Evolutionary conservation across 1,284 basidiomycete species (phyloP), one percentile per base, ranked within the genome.

Genomic region (Tilletia horrida): DNA sequence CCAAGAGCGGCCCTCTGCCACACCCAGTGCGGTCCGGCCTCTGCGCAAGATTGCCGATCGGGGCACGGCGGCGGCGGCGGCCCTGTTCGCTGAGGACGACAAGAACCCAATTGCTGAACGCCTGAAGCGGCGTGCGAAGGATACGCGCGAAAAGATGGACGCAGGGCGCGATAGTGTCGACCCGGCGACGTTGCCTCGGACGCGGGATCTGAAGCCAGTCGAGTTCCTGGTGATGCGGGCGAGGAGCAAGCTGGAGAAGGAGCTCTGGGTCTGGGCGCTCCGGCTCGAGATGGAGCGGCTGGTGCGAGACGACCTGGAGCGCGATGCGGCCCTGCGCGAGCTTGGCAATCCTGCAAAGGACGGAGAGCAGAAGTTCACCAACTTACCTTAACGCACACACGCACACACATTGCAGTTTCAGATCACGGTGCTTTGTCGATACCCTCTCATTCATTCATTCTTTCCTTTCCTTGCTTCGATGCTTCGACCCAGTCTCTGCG

Each of bases 241-340:
- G 61, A 84, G 91, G 78, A 91, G 88, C 80, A 88, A 87, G 78
- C 83, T 92, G 55, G 92, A 93, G 81, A 84, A 91, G 31, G 91
- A 93, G 80, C 85, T 89, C 27, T 93, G 91, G 92, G 91, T 91
- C 76, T 92, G 90, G 87, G 90, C 90, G 18, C 82, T 93, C 73
- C 90, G 89, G 72, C 86, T 85, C 65, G 91, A 92, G 83, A 91
- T 93, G 67, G 91, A 93, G 82, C 89, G 87, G 81, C 81, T 89
- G 35, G 76, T 77, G 11, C 72, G 83, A 11, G 71, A 76, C 9
- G 78, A 81, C 59, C 64, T 65, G 9, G 73, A 73, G 61, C 73
- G 82, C 66, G 82, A 83, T 68, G 69, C 67, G 55, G 67, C 65
- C 63, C 66, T 82, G 66, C 72, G 81, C 43, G 74, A 77, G 23